These are phyloP conservation scores for Lasiosphaeriaceae sp. DNA, from an alignment of 495 filamentous ascomycete genomes.

Conservation along the genomic window DNA sequence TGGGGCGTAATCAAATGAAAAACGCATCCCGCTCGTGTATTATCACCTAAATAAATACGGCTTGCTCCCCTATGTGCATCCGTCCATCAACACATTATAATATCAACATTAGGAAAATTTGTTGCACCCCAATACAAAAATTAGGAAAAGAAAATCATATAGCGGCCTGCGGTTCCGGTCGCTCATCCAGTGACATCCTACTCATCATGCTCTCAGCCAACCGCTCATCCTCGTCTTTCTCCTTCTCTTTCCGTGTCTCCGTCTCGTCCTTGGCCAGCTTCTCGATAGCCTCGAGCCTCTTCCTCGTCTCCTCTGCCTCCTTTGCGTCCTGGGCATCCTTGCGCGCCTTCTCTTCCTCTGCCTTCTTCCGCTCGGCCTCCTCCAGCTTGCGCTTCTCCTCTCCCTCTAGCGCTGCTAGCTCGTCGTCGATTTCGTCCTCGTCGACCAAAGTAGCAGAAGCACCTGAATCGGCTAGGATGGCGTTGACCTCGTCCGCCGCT, in stretches of 20 bases:
- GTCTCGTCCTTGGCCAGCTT: slow-evolving; percentile 24
- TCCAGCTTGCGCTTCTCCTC: slow-evolving; percentile 58
- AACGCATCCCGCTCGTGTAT: too few relatives aligned
- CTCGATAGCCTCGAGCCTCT: slow-evolving; percentile 38
- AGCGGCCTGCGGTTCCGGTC: slow-evolving; percentile 10
- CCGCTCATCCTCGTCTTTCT: slow-evolving; percentile 2
- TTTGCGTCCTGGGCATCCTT: slow-evolving; percentile 26
- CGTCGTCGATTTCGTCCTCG: slow-evolving; percentile 83
- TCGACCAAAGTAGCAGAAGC: slow-evolving; percentile 53
- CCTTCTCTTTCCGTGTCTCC: slow-evolving; percentile 11
- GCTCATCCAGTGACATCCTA: slow-evolving; percentile 33
- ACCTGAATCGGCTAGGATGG: slow-evolving; percentile 61
- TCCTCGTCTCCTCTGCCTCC: slow-evolving; percentile 30
- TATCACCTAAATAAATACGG: too few relatives aligned
- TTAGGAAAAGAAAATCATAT: slow-evolving; percentile 6
- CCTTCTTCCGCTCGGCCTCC: slow-evolving; percentile 37
- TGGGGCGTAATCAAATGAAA: too few relatives aligned
- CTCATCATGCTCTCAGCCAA: slow-evolving; percentile 28
- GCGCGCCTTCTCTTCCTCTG: slow-evolving; percentile 18
- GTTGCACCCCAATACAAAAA: neutral
- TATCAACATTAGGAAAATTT: too few relatives aligned
- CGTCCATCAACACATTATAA: too few relatives aligned
- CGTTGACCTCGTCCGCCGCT: slow-evolving; percentile 76
- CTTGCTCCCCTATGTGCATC: too few relatives aligned
- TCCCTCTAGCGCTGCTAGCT: slow-evolving; percentile 72